Conservation (phyloP, 495 filamentous ascomycete species). For the Bombardia bombarda region DNA sequence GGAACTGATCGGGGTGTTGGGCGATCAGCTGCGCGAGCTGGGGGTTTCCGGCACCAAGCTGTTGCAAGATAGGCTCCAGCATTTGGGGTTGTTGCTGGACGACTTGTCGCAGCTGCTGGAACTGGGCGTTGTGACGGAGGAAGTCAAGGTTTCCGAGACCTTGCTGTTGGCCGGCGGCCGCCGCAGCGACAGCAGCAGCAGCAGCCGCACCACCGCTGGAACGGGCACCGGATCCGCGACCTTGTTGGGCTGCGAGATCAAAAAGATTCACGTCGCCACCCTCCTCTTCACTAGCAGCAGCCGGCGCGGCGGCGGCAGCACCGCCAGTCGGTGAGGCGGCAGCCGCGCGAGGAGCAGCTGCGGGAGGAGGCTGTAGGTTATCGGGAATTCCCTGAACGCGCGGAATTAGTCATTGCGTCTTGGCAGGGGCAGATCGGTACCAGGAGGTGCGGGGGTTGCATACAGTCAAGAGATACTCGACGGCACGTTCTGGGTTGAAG, state of each 20-base stretch:
- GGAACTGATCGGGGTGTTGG: slow-evolving; percentile 84
- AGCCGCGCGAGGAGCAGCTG: slow-evolving; percentile 30
- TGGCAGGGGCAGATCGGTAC: background rate
- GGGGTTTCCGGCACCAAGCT: slow-evolving; percentile 92
- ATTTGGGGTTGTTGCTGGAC: slow-evolving; percentile 96
- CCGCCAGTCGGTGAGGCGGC: slow-evolving; percentile 26
- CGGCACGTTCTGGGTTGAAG: slow-evolving; percentile 93
- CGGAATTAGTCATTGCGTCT: background rate
- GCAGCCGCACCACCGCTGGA: slow-evolving; percentile 36
- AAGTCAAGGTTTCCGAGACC: slow-evolving; percentile 79
- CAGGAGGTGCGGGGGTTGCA: slow-evolving; percentile 31
- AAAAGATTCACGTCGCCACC: slow-evolving; percentile 82
- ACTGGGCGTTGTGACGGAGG: slow-evolving; percentile 91
- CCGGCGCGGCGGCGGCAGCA: slow-evolving; percentile 27
- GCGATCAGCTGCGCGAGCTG: slow-evolving; percentile 87
- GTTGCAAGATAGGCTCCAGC: slow-evolving; percentile 95
- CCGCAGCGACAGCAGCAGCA: slow-evolving; percentile 39
- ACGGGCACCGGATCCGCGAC: slow-evolving; percentile 35
- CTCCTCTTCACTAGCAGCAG: slow-evolving; percentile 40
- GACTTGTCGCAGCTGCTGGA: slow-evolving; percentile 93
- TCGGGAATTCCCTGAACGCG: slow-evolving; percentile 78
- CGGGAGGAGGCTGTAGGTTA: slow-evolving; percentile 51
- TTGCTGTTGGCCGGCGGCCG: slow-evolving; percentile 45
- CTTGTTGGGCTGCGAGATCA: slow-evolving; percentile 76
- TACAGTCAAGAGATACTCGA: slow-evolving; percentile 89